Evolutionary conservation across 495 filamentous ascomycete species (phyloP), one percentile per base, ranked within the genome.

Genomic region (Jackrogersella multiformis): DNA sequence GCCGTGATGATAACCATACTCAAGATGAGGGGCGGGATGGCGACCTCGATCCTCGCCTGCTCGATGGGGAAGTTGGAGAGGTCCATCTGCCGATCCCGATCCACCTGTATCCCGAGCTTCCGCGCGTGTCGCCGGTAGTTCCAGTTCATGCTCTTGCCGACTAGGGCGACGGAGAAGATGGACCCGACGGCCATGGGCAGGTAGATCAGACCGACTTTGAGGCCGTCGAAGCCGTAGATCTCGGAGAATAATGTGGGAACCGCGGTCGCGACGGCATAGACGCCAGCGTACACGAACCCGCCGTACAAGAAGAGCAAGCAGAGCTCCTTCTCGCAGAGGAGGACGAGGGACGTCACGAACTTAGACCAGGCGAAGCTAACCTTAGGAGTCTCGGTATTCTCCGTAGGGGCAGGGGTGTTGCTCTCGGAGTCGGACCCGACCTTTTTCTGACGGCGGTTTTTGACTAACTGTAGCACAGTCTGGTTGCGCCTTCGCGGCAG

Each of bases 11-110:
- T 67, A 13, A 72, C 66, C 18, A 78, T 70, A n/a, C 76, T 81
- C 0, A 87, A 62, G 4, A 77, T 54, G 12, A 85, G 74, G 9
- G 81, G 54, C 1, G 81, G 81, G 52, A 83, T 81, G 36, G 85
- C 81, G 28, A 86, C 78, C 52, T 86, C 76, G 18, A 90, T 73
- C 5, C 89, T 80, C 1, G 88, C 87, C 34, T 80, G 76, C 62
- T 89, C 87, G 44, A 91, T 85, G 3, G 88, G 89, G 54, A 90
- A 90, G 18, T 82, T 71, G 1, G 74, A 63, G n/a, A 89, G 68
- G 48, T 88, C 84, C 42, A 81, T 79, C 21, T 81, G 77, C 0
- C 78, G 79, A 28, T 82, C 81, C 13, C 79, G 77, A 16, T 80
- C 72, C 6, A 85, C 71, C 0, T 78, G 75, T 13, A 86, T 65